Percentiles rank a stretch among this genome's conserved stretches.
Conservation (phyloP, 2,329 filamentous ascomycete species). For the Lachnellula arida region DNA sequence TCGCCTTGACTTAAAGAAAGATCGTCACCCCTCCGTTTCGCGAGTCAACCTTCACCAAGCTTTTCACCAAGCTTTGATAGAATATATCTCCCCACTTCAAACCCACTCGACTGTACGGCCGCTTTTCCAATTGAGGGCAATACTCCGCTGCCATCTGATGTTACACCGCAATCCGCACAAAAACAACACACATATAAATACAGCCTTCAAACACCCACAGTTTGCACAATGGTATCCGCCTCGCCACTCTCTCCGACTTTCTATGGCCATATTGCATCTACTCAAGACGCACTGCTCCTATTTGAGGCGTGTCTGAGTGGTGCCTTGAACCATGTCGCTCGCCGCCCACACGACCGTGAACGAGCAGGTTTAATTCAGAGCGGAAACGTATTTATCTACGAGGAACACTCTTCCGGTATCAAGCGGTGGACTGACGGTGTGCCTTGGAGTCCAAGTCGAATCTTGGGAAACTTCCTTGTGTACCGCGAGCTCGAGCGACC, state of each 20-base stretch:
- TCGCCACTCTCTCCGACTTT: constrained; percentile 23
- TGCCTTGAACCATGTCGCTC: constrained; percentile 67
- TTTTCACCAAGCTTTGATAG: no score
- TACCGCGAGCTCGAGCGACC: constrained; percentile 97
- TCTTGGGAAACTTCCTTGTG: constrained; percentile 94
- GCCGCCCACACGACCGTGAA: constrained; percentile 83
- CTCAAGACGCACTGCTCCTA: constrained; percentile 63
- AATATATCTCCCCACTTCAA: constrained; percentile 10
- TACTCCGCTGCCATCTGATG: constrained; percentile 18
- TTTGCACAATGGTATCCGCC: constrained; percentile 17
- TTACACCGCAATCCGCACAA: constrained; percentile 5
- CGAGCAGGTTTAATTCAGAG: constrained; percentile 72
- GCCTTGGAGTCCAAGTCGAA: constrained; percentile 87
- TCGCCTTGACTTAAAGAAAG: neutral
- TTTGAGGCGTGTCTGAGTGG: constrained; percentile 76
- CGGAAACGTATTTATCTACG: constrained; percentile 86
- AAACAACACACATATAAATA: constrained; percentile 4
- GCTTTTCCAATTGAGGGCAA: constrained; percentile 16
- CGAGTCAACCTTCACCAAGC: neutral
- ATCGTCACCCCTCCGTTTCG: neutral
- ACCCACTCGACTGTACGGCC: constrained; percentile 9
- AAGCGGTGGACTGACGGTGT: constrained; percentile 93
- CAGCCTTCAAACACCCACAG: neutral
- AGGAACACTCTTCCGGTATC: constrained; percentile 85
- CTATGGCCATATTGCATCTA: constrained; percentile 26